These are phyloP conservation scores for Boechera retrofracta DNA, from an alignment of 345 rosid species.

Conservation along the genomic window DNA sequence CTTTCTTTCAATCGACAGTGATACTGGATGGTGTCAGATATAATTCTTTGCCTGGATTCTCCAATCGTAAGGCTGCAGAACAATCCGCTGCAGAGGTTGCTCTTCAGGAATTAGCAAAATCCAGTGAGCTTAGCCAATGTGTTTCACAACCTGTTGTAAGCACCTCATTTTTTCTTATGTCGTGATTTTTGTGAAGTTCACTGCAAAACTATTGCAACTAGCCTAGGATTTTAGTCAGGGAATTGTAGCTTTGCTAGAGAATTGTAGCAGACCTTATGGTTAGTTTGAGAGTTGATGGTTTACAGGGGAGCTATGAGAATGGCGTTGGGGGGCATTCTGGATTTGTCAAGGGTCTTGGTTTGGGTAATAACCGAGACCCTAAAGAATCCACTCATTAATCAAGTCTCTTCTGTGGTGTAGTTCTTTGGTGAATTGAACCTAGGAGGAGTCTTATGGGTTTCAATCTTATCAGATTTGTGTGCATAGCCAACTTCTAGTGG, in stretches of 20 bases:
- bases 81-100: constrained; percentile 98
- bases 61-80: constrained; percentile 94
- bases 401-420: neutral
- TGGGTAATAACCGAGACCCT: neutral
- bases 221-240: constrained; percentile 1
- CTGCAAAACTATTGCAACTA: neutral
- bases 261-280: neutral
- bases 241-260: constrained; percentile 14
- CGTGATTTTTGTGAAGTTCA: constrained; percentile 4
- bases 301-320: constrained; percentile 13
- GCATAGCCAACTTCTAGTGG: neutral
- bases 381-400: neutral
- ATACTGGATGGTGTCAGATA: constrained; percentile 66
- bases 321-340: neutral
- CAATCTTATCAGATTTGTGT: neutral
- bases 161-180: constrained; percentile 24
- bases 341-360: neutral
- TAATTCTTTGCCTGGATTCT: constrained; percentile 82
- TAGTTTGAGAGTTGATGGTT: constrained; percentile 3
- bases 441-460: constrained; percentile 5
- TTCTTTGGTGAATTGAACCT: constrained; percentile 17
- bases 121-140: constrained; percentile 56
- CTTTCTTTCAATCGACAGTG: constrained; percentile 73
- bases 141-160: constrained; percentile 84
- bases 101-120: constrained; percentile 66